Percentiles rank a stretch among this genome's conserved stretches.
Evolutionary conservation across 2,329 filamentous ascomycete genomes (phyloP).

Genomic region (Colletotrichum lindemuthianum): DNA sequence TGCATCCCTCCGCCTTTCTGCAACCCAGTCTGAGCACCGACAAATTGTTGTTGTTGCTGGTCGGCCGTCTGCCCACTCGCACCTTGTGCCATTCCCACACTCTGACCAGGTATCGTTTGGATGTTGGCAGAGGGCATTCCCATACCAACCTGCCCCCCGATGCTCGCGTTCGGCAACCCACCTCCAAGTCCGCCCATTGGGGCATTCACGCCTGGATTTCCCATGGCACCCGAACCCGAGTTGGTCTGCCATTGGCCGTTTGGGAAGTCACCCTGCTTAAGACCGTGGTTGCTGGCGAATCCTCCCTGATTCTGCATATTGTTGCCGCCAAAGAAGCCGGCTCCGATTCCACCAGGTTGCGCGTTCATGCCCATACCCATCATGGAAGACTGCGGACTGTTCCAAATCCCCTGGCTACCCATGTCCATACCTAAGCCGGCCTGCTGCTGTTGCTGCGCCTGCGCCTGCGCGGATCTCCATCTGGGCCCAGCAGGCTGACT

Average conservation of each 20-base stretch:
- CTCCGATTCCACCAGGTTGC: slow-evolving; percentile 4
- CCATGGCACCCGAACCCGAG: slow-evolving; percentile 2
- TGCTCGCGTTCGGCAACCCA: neutral
- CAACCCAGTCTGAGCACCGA: neutral
- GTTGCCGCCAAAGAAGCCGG: neutral
- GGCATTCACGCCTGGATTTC: neutral
- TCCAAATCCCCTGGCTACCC: neutral
- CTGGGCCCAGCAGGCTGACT: neutral
- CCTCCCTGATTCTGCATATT: slow-evolving; percentile 1
- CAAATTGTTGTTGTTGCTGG: neutral
- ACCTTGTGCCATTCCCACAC: neutral
- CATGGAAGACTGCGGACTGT: neutral
- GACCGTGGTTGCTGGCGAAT: neutral
- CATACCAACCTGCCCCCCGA: neutral
- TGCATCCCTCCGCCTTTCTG: neutral
- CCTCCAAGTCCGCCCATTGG: neutral
- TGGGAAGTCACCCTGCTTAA: too few species aligned
- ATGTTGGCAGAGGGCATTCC: neutral
- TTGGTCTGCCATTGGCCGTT: neutral
- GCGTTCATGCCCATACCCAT: neutral
- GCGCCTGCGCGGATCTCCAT: neutral
- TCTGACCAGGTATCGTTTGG: neutral
- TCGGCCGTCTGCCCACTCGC: neutral
- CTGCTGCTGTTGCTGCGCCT: neutral
- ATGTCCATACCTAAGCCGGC: neutral